Base-by-base conservation (phyloP, 345 rosid genomes). In the Linum trigynum region DNA sequence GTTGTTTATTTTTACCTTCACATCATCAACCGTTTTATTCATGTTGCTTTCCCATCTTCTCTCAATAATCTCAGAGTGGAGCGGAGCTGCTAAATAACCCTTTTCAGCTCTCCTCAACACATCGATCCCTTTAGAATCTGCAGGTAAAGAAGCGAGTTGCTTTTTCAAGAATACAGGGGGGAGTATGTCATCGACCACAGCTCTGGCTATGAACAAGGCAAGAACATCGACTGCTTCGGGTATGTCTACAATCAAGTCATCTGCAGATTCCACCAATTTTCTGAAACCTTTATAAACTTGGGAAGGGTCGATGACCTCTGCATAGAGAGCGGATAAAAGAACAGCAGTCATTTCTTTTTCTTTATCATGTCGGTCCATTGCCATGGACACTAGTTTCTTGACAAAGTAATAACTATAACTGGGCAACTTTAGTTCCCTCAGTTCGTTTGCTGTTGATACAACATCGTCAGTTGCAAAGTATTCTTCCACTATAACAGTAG, bases 321-420 rank as follows among this genome's bases (percentile, higher is more conserved):
- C 86, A 61, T 90, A 90, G 23, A 90, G 83, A 0, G 81, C 62
- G 11, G 97, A 90, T 66, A 90, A 51, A 5, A 90, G 79, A 62
- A 84, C 76, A 43, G 92, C 92, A 70, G 89, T 86, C 95, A 88
- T 90, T 77, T 90, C 97, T 76, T 90, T 90, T 80, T 90, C 92
- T 10, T 83, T 85, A 71, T 90, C 92, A 65, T 85, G 85, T 67
- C 95, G 76, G 67, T 90, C 97, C 92, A 88, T 90, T 7, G 95
- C 90, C 75, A 84, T 78, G 16, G 91, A 84, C 55, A 90, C 80
- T 4, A 90, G 76, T 69, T 82, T 90, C 82, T 90, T 88, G 38
- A 90, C 89, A 59, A 91, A 86, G 71, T 91, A 91, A 40, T 77
- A 85, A 72, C 67, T 75, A 66, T 80, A 88, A 35, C 77, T 74